Base-by-base conservation (phyloP, 768 basidiomycete species). In the Solioccasus polychromus region DNA sequence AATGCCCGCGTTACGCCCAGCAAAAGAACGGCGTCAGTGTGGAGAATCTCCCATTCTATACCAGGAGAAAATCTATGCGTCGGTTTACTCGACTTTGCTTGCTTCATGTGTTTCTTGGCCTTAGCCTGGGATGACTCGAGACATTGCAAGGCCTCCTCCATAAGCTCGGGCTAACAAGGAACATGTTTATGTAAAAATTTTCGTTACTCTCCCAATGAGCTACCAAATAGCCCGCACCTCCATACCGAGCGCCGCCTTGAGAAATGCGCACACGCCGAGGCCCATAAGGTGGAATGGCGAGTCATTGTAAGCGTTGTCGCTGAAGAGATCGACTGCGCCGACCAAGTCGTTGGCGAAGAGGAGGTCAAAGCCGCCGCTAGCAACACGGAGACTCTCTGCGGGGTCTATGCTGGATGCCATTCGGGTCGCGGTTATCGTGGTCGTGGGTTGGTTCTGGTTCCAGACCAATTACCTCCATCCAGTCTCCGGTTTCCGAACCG, bases 181-280 rank as follows among this genome's bases (percentile, higher is more conserved):
- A 32, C 17, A 22, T 12, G 23, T 38, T 30, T 9, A 11, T 5
- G 25, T 22, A 19, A 19, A 25, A 8, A 2, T 26, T 10, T 29
- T 17, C 32, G 10, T 6, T 4, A 4, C 4, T 15, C 5, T 6
- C 4, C 15, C 7, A 6, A 18, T 4, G 32, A 6, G n/a, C n/a
- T n/a, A n/a, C n/a, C n/a, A n/a, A 18, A 28, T 5, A 8, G 6
- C 12, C 6, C 47, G 11, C 29, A 83, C 84, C 76, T 91, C 88
- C 80, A 89, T 80, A n/a, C 86, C 85, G 12, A 90, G 67, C 1
- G 83, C 85, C 0, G 87, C 89, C 61, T 88, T 82, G 35, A 90
- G 68, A 53, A 90, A 90, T 1, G 79, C 77, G 47, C 82, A 83
- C 0, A 83, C 80, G 14, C 87, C 88, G 0, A 79, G 68, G 2